Base-by-base conservation (phyloP, 2,329 filamentous ascomycete species). In the Curvularia sp. region DNA sequence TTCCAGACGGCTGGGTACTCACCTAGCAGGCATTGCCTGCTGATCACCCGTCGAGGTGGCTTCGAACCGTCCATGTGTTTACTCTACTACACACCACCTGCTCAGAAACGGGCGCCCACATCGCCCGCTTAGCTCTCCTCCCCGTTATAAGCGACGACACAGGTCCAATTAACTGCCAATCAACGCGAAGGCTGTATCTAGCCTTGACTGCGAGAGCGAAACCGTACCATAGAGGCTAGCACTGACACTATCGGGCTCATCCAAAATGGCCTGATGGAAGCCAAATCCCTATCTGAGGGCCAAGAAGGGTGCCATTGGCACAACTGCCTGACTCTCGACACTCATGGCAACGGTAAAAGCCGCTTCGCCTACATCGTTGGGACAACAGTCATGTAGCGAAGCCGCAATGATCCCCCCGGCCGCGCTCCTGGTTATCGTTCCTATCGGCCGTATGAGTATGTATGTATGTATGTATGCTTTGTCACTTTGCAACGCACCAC, bases 1-100 rank as follows among this genome's bases (percentile, higher is more conserved):
- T 64, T 54, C 73, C 71, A 63, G 53, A 66, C 61, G 69, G 70
- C 68, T 73, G 71, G 71, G 73, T 70, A 69, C 59, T 53, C 57
- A 60, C 52, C 49, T 55, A 63, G 59, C 57, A 63, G 63, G 63
- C 63, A 60, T 60, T 59, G 52, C 45, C 65, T 71, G 74, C 59
- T 68, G 67, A 75, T 76, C 73, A 76, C 67, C 74, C 74, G 72
- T 70, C 64, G 43, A 49, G 59, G 68, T 74, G 73, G 74, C 71
- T 73, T 75, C 67, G 63, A 68, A 67, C 62, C 61, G 60, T 54
- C 66, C 64, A 67, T 63, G 65, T 66, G 53, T 55, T 57, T 61
- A 62, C 64, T 59, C 50, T 46, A 49, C 63, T 15, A 46, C 25
- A 36, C 43, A 19, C 42, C 42, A 65, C 53, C 46, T 62, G 43